Evolutionary conservation across 2,329 filamentous ascomycete genomes (phyloP).

Genomic region (Orbilia brochopaga): DNA sequence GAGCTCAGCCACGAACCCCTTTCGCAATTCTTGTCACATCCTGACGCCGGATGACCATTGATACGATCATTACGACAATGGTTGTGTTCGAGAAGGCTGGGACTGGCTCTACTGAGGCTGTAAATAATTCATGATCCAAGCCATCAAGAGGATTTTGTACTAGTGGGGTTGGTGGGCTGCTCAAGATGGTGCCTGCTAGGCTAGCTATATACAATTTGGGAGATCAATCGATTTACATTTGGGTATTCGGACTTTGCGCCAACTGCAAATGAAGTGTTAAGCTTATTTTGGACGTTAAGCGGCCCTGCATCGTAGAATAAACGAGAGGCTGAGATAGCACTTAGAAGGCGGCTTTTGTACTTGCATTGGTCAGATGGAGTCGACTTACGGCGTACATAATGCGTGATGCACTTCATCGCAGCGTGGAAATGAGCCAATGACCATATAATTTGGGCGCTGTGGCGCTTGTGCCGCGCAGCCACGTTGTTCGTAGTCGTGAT

Average conservation of each 20-base stretch:
- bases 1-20: conserved; percentile 45
- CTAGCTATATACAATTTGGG: conserved; percentile 18
- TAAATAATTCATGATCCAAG: conserved; percentile 2
- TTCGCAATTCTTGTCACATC: conserved; percentile 39
- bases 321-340: conserved; percentile 17
- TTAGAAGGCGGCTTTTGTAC: conserved; percentile 5
- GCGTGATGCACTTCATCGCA: conserved; percentile 39
- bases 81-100: conserved; percentile 14
- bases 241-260: conserved; percentile 6
- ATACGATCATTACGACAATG: conserved; percentile 1
- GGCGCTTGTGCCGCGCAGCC: conserved; percentile 30
- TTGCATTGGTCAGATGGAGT: conserved; percentile 18
- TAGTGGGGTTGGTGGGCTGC: conserved; percentile 12
- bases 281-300: conserved; percentile 4
- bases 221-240: conserved; percentile 33
- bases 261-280: conserved; percentile 4
- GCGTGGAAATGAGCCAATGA: conserved; percentile 48
- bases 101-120: conserved; percentile 11
- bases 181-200: conserved; percentile 13
- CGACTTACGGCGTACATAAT: conserved; percentile 19
- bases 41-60: conserved; percentile 36
- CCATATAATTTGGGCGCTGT: conserved; percentile 25
- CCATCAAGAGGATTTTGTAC: background rate
- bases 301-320: conserved; percentile 19
- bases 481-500: conserved; percentile 7